Evolutionary conservation across 345 rosid species (phyloP), one percentile per base, ranked within the genome.

Genomic region (Populus ilicifolia): DNA sequence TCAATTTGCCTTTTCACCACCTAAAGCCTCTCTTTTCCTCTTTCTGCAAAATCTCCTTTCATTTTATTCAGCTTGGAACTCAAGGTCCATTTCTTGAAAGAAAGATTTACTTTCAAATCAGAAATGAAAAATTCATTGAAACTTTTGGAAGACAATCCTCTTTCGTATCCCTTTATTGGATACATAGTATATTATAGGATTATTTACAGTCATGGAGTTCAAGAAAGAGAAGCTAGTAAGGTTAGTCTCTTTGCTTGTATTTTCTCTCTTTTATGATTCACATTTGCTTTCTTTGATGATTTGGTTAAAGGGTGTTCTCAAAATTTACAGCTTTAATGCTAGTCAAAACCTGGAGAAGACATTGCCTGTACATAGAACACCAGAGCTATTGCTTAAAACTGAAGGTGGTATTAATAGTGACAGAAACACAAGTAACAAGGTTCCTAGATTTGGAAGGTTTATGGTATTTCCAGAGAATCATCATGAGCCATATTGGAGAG

Each of bases 391-490:
- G 73, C 56, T 82, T 41, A 85, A 82, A 78, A 71, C 86, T 59
- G 90, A 84, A 75, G 62, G 59, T 69, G 54, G 20, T 39, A 67
- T 33, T 36, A 36, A 33, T 43, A 61, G 29, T 35, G 84, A 81
- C 71, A 71, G 77, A 21, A 85, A 68, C 23, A 67, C 25, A 2
- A 54, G 27, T 78, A 64, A 69, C 30, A 84, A 69, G 69, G 56
- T 75, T 61, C 88, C 87, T 9, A 86, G 80, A 73, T 80, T 87
- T 38, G 93, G 89, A 9, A 81, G 80, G 79, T 85, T 84, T 69
- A 89, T 84, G 84, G 89, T 85, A 17, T 87, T 86, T 39, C 91
- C 92, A 2, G 93, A 92, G 77, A 77, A 83, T 70, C 71, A 81
- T 70, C 81, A 82, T 66, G 84, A 86, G 70, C 80, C 85, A 14